A percentile compares a stretch with the other conserved stretches of the same genome.
Evolutionary conservation across 1,284 basidiomycete species (phyloP).

Genomic region (Vanrija sp.): DNA sequence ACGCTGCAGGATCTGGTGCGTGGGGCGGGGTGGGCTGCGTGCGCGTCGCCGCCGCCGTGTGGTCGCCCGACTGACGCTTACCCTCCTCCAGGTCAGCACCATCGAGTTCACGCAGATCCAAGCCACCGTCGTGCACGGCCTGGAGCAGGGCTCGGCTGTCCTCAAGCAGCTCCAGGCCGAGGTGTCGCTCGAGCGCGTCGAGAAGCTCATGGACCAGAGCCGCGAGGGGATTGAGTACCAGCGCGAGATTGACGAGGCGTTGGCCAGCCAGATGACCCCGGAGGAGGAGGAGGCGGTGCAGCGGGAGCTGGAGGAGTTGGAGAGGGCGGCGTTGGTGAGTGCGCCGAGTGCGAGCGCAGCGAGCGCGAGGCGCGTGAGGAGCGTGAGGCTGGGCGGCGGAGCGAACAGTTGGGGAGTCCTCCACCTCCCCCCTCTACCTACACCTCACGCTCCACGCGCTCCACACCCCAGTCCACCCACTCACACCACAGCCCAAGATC

Average conservation of each 20-base stretch:
- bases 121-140: slow-evolving; percentile 83
- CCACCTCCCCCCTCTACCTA: not conserved
- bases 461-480: not conserved
- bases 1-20: slow-evolving; percentile 84
- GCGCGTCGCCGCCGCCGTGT: not conserved
- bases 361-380: not conserved
- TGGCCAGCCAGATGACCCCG: slow-evolving; percentile 71
- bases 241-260: slow-evolving; percentile 84
- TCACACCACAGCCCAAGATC: slow-evolving; percentile 28
- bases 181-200: slow-evolving; percentile 87
- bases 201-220: slow-evolving; percentile 86
- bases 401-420: not conserved
- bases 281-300: slow-evolving; percentile 95
- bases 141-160: slow-evolving; percentile 89
- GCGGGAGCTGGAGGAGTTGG: slow-evolving; percentile 66
- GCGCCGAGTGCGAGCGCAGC: not conserved
- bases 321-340: slow-evolving; percentile 55
- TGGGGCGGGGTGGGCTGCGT: slow-evolving; percentile 10
- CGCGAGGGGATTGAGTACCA: slow-evolving; percentile 90
- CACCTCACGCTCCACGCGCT: not conserved
- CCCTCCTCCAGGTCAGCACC: slow-evolving; percentile 66
- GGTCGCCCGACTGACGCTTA: too few species aligned
- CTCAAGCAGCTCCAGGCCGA: slow-evolving; percentile 91
- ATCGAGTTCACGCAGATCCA: slow-evolving; percentile 97
- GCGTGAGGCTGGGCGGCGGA: not conserved